Evolutionary conservation across 2,329 filamentous ascomycete genomes (phyloP), one percentile per base, ranked within the genome.

Genomic region (Cytospora piceae): DNA sequence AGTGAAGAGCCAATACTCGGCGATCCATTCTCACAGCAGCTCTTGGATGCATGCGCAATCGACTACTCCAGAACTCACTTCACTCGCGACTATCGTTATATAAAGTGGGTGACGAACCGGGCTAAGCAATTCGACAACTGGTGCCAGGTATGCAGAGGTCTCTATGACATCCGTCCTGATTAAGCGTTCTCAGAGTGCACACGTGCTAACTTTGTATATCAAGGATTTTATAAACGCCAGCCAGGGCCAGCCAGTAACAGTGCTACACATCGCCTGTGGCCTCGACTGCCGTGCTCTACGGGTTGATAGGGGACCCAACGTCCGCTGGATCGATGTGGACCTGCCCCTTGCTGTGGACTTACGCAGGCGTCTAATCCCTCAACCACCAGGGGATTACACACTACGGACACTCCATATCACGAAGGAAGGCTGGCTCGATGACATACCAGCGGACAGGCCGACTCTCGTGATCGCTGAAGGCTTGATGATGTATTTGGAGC

Each of bases 261-360:
- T 66, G 8, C 32, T 66, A 4, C 52, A 66, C n/a, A 27, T 66
- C 17, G 61, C 59, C 15, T 63, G 59, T 29, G 64, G 64, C 15
- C 55, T 66, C 37, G 64, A 66, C 31, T 34, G 51, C 8, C 59
- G 63, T 4, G 51, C 9, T 32, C 51, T 59, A n/a, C 63, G 63
- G 20, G 17, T 55, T 14, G 12, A 37, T 15, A 53, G 51, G 57
- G 63, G 49, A 1, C 31, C 34, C 2, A 54, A 53, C 20, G 59
- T 63, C 27, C 64, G 60, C 20, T 66, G 64, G 64, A 57, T 66
- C 24, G 64, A 66, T 22, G 27, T 62, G 14, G 64, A 66, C 22
- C 27, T 63, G 11, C 64, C 64, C 5, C 27, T 17, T 8, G 59
- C 63, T 9, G 59, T 66, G 14, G 42, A 63, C 11, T 29, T 66